A percentile compares a stretch with the other conserved stretches of the same genome.
Evolutionary conservation across 768 basidiomycete genomes (phyloP).

Genomic region (Psilocybe tampanensis): DNA sequence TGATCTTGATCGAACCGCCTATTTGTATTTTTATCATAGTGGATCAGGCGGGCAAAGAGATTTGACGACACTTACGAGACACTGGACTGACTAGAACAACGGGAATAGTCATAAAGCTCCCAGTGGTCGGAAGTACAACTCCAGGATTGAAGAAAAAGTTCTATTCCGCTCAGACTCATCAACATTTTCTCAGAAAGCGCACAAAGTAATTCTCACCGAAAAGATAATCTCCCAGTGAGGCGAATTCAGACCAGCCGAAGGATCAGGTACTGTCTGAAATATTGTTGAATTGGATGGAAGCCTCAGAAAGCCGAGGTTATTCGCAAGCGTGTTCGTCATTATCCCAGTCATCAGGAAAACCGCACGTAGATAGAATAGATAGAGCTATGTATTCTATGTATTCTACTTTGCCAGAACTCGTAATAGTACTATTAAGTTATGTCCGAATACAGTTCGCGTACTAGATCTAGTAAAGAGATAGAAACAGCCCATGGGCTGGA

Average conservation of each 20-base stretch:
- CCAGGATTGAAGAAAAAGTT: slow-evolving; percentile 3
- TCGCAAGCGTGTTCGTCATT: slow-evolving; percentile 17
- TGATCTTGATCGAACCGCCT: slow-evolving; percentile 6
- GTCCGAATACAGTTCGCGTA: no score
- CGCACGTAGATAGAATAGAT: no score
- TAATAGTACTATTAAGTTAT: no score
- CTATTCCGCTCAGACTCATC: neutral
- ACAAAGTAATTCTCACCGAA: slow-evolving; percentile 12
- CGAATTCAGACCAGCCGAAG: slow-evolving; percentile 29
- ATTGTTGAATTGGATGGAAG: slow-evolving; percentile 23
- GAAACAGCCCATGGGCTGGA: no score
- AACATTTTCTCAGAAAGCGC: neutral
- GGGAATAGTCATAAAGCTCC: slow-evolving; percentile 1
- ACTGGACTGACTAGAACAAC: neutral
- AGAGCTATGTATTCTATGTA: no score
- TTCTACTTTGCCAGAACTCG: no score
- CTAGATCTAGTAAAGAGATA: no score
- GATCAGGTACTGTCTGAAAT: slow-evolving; percentile 23
- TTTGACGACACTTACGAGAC: neutral
- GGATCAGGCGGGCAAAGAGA: neutral
- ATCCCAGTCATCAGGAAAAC: no score
- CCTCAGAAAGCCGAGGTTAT: slow-evolving; percentile 25
- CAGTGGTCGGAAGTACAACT: neutral
- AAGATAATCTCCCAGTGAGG: slow-evolving; percentile 35
- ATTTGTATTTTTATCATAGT: no score